phyloP scores from a whole-genome alignment of 2,329 filamentous ascomycete genomes.

The Xylaria sp. region DNA sequence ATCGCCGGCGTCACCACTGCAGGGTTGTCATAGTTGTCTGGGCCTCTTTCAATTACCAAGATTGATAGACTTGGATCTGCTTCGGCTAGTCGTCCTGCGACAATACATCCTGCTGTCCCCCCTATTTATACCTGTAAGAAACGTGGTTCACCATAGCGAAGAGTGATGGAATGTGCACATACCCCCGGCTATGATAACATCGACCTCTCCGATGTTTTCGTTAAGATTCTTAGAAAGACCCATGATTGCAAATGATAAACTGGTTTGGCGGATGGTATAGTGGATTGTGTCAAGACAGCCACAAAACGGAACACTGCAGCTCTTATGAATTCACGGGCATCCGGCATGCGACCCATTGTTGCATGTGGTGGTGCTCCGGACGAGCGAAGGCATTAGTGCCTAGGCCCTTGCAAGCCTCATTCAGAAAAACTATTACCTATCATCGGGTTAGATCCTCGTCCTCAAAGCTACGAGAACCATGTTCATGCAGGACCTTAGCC shows the following conservation, averaged over 20 bases:
- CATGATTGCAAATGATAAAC: slow-evolving; percentile 33
- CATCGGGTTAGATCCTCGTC: not conserved
- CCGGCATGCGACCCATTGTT: not conserved
- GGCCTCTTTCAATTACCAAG: slow-evolving; percentile 39
- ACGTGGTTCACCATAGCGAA: not conserved
- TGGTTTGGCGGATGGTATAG: not conserved
- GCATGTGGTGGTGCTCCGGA: not conserved
- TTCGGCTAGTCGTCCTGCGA: slow-evolving; percentile 39
- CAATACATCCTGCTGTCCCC: slow-evolving; percentile 38
- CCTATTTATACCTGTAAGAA: slow-evolving; percentile 31
- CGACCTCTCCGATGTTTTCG: slow-evolving; percentile 42
- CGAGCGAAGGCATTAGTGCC: not conserved
- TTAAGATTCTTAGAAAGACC: slow-evolving; percentile 41
- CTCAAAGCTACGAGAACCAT: not conserved
- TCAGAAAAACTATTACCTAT: not conserved
- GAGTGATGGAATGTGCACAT: slow-evolving; percentile 9
- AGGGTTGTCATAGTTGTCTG: slow-evolving; percentile 29
- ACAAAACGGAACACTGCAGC: not conserved
- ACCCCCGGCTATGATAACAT: slow-evolving; percentile 48
- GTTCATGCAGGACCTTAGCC: not conserved
- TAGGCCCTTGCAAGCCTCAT: no score
- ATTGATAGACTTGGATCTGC: slow-evolving; percentile 39
- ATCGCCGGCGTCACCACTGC: slow-evolving; percentile 57
- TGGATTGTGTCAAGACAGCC: not conserved
- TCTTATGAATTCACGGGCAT: not conserved